Percentiles rank a stretch among this genome's conserved stretches.
These are phyloP conservation scores for Combretum micranthum DNA, from an alignment of 345 rosid genomes.

Conservation along the genomic window DNA sequence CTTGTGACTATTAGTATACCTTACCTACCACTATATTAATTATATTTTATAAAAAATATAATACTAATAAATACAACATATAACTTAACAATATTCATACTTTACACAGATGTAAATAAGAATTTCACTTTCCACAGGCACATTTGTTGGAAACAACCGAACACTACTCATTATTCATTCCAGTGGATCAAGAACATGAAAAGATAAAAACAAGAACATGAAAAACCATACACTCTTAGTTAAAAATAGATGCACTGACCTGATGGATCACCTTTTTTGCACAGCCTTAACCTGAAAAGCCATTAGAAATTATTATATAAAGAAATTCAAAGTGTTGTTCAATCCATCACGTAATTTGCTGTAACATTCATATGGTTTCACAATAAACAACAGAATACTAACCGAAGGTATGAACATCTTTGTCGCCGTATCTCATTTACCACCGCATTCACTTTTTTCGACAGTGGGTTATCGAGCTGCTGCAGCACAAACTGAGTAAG, in stretches of 20 bases:
- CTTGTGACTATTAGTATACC: too few relatives aligned
- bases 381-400: conserved; percentile 9
- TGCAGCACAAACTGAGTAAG: conserved; percentile 67
- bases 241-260: conserved; percentile 41
- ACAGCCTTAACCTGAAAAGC: conserved; percentile 59
- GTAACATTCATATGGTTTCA: background rate
- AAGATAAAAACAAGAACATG: too few relatives aligned
- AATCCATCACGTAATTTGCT: background rate
- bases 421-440: conserved; percentile 82
- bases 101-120: too few relatives aligned
- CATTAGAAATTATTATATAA: background rate
- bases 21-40: too few relatives aligned
- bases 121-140: too few relatives aligned
- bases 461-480: conserved; percentile 65
- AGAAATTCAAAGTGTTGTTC: background rate
- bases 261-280: conserved; percentile 90
- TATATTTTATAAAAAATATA: too few relatives aligned
- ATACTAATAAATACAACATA: too few relatives aligned
- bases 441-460: conserved; percentile 77
- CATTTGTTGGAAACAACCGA: too few relatives aligned
- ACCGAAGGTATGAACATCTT: conserved; percentile 93
- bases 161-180: background rate
- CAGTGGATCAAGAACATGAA: background rate
- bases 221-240: too few relatives aligned
- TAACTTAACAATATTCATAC: too few relatives aligned